Evolutionary conservation across 768 basidiomycete species (phyloP), one percentile per base, ranked within the genome.

Genomic region (Boletus sp.): DNA sequence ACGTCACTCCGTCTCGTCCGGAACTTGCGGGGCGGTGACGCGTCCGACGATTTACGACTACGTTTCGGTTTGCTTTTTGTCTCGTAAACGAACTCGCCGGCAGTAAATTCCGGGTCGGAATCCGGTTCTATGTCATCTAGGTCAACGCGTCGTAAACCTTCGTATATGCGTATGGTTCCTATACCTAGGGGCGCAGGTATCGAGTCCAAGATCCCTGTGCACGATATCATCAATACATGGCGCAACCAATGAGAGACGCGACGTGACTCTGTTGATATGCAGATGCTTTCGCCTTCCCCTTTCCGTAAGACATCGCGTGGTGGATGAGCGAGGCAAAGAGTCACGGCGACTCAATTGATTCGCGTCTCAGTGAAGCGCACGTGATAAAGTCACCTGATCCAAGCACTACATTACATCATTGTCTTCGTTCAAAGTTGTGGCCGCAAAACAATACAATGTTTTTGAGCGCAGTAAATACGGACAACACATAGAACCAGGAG

Each of bases 141-240:
- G 35, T 46, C 13, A 51, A 15, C 7, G 1, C 9, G 14, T 10
- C 32, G 32, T 27, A 2, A 23, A 47, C 11, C 17, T n/a, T 21
- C 17, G 23, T 15, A 35, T 10, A n/a, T 17, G 38, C 17, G 17
- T 11, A 23, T 7, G 27, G 29, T 41, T 37, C 44, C 38, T 44
- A 5, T 59, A 70, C 75, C 74, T 62, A 72, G 59, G 34, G 76
- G 75, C 2, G 71, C 72, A 6, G 71, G 64, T 15, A 72, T 68
- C 4, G 75, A 73, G 21, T 53, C 40, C 51, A 60, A 54, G 13
- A 25, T 51, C 45, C 71, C 70, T 71, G 39, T 23, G 3, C 5
- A 47, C 11, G 4, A 19, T 33, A 29, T n/a, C 4, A 23, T 64
- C 44, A 59, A 17, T 30, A 37, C 14, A 48, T 13, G 27, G 32